A percentile compares a stretch with the other conserved stretches of the same genome.
phyloP scores from a whole-genome alignment of 169 alveolate genomes.

The Theileria equi region DNA sequence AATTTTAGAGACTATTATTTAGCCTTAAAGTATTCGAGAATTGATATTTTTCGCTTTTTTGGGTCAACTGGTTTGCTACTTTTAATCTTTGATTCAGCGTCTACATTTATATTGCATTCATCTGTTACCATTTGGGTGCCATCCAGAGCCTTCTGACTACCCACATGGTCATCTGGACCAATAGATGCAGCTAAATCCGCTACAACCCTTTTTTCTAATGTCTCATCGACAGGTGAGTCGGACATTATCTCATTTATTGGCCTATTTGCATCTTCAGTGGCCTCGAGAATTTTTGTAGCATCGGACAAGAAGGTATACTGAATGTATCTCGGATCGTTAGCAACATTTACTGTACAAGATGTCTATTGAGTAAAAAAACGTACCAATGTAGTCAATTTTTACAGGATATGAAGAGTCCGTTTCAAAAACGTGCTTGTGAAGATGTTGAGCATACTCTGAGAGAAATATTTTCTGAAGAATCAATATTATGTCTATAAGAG shows the following conservation, averaged over 20 bases:
- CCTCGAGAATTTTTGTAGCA: conserved; percentile 18
- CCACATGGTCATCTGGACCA: too few relatives aligned
- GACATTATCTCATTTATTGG: background rate
- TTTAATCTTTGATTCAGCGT: too few relatives aligned
- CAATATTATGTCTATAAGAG: background rate
- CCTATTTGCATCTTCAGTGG: background rate
- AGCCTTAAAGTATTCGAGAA: too few relatives aligned
- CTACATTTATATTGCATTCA: background rate
- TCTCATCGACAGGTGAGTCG: too few relatives aligned
- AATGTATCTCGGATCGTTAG: conserved; percentile 31
- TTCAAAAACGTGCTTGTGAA: conserved; percentile 51
- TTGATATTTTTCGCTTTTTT: too few relatives aligned
- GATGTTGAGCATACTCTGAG: conserved; percentile 21
- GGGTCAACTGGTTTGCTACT: too few relatives aligned
- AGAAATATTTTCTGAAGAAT: conserved; percentile 17
- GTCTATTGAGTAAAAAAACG: background rate
- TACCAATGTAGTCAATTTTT: conserved; percentile 43
- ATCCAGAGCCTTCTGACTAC: too few relatives aligned
- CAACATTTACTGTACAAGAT: conserved; percentile 17
- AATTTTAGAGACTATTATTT: too few relatives aligned
- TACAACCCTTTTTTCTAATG: too few relatives aligned
- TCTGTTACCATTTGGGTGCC: background rate
- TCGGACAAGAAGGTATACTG: conserved; percentile 38
- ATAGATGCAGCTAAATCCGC: too few relatives aligned
- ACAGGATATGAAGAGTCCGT: conserved; percentile 40